Conservation (phyloP, 176 grass and related monocot species). For the Zea mays region Zm-B73-REFERENCE-NAM-5.0 NC_050096.1:35687001-35687500, state of each 20-base stretch:
- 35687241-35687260: neutral
- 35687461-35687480: no score
- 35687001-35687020: neutral
- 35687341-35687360: no score
- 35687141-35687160: constrained; percentile 4
- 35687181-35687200: constrained; percentile 7
- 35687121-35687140: neutral
- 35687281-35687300: no score
- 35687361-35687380: no score
- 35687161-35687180: neutral
- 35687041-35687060: constrained; percentile 5
- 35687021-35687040: neutral
- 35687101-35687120: constrained; percentile 5
- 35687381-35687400: no score
- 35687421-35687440: no score
- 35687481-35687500: no score
- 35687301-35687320: no score
- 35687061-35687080: constrained; percentile 15
- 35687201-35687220: neutral
- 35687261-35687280: neutral
- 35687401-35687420: no score
- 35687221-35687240: neutral
- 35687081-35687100: constrained; percentile 19
- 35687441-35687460: no score
- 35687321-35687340: no score